Conservation (phyloP, 768 basidiomycete genomes). For the Podaxis sp. region DNA sequence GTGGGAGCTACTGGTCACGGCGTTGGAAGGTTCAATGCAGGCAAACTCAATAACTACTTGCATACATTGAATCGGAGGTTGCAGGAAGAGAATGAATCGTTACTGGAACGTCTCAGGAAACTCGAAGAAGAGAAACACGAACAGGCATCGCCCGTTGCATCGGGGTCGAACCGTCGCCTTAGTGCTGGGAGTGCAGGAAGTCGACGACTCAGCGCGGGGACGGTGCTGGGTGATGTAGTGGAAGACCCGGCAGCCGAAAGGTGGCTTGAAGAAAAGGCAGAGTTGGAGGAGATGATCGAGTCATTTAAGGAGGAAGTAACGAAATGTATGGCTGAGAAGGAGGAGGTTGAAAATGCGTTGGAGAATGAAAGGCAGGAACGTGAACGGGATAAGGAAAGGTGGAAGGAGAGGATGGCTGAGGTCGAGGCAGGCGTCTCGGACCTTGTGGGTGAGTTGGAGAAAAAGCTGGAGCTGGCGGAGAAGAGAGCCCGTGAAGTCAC, state of each 20-base stretch:
- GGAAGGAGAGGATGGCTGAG: slow-evolving; percentile 69
- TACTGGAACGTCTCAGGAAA: slow-evolving; percentile 53
- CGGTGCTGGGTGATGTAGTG: slow-evolving; percentile 55
- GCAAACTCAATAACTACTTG: slow-evolving; percentile 82
- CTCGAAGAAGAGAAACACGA: slow-evolving; percentile 51
- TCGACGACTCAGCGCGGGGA: slow-evolving; percentile 55
- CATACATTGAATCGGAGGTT: slow-evolving; percentile 81
- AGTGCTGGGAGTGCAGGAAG: slow-evolving; percentile 40
- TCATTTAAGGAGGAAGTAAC: slow-evolving; percentile 49
- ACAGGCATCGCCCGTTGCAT: slow-evolving; percentile 26
- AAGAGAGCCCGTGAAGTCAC: slow-evolving; percentile 39
- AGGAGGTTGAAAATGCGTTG: slow-evolving; percentile 44
- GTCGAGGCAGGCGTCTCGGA: slow-evolving; percentile 69
- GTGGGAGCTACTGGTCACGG: slow-evolving; percentile 52
- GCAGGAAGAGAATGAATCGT: slow-evolving; percentile 80
- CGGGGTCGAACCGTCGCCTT: slow-evolving; percentile 30
- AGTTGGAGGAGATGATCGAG: slow-evolving; percentile 52
- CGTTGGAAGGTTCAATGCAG: slow-evolving; percentile 79
- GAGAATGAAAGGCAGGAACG: slow-evolving; percentile 58
- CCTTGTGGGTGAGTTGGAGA: slow-evolving; percentile 67
- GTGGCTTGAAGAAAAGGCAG: slow-evolving; percentile 72
- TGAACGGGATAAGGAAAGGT: slow-evolving; percentile 65
- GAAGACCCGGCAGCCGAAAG: slow-evolving; percentile 64
- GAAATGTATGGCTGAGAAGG: slow-evolving; percentile 46
- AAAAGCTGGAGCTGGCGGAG: slow-evolving; percentile 53